Conservation (phyloP, 2,329 filamentous ascomycete species). For the Cladosporium sp. region DNA sequence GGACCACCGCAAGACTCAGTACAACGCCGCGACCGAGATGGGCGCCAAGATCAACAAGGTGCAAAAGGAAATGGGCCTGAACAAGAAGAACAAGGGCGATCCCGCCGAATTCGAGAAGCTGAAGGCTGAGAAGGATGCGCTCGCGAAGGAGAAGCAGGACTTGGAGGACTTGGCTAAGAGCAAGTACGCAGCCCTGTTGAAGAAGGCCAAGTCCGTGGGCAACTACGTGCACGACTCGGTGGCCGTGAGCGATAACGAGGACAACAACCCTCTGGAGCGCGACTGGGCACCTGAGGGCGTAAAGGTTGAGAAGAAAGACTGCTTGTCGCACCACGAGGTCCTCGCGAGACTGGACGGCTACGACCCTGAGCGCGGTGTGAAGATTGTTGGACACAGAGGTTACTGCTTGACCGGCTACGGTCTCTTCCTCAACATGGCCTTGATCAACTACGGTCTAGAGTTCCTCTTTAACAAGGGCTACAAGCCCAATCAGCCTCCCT, state of each 20-base stretch:
- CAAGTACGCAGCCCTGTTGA: constrained; percentile 70
- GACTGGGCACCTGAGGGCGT: constrained; percentile 78
- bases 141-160: constrained; percentile 79
- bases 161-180: constrained; percentile 68
- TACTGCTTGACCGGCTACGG: constrained; percentile 91
- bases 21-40: constrained; percentile 66
- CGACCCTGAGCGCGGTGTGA: constrained; percentile 86
- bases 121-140: constrained; percentile 68
- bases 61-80: constrained; percentile 83
- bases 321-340: constrained; percentile 92
- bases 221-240: constrained; percentile 90
- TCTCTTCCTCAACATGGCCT: constrained; percentile 83
- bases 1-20: constrained; percentile 66
- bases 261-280: constrained; percentile 71
- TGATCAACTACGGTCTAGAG: constrained; percentile 91
- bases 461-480: constrained; percentile 74
- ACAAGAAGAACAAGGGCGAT: constrained; percentile 93
- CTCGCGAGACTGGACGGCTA: constrained; percentile 83
- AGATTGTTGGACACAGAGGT: constrained; percentile 89
- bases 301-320: constrained; percentile 68
- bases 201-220: constrained; percentile 78
- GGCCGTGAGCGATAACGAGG: constrained; percentile 76
- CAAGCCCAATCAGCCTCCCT: constrained; percentile 64
- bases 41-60: constrained; percentile 80
- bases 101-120: constrained; percentile 75